Base-by-base conservation (phyloP, 2,329 filamentous ascomycete genomes). In the Capronia epimyces region DNA sequence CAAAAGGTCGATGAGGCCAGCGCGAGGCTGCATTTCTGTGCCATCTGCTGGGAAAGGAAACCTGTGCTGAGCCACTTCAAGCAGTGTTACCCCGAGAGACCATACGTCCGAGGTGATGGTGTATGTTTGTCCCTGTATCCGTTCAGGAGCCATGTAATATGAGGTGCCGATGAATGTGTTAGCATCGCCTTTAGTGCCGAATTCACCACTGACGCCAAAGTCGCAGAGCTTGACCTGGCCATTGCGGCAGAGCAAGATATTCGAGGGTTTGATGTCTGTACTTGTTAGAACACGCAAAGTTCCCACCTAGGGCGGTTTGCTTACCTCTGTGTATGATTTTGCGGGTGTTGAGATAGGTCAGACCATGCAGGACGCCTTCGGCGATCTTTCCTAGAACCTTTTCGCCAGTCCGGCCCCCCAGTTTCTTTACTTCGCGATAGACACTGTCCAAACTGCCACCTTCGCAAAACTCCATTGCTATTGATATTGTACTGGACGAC, bases 121-220 rank as follows among this genome's bases (percentile, higher is more conserved):
- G 70, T 98, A 98, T 43, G 86, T 91, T 73, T 97, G 89, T 52
- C 93, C 93, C 1, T 93, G 96, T 67, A 98, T 98, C 46, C 93
- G 86, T 69, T 98, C 93, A 0, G 93, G 93, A 3, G 93, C 93
- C 93, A 98, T 98, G 75, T 98, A 98, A 68, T 97, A 98, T 55
- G 88, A 95, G 10, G 93, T 98, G 57, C 93, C 93, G 66, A 98
- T 98, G 65, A 98, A 98, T 0, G 93, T 98, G 68, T 97, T 96
- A 59, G 93, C 93, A 67, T 97, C 93, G 47, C 93, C 93, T 70
- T 98, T 97, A 43, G 93, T 98, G 59, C 93, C 94, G 66, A 97
- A 97, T 69, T 97, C 93, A 60, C 93, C 93, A 52, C 87, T 95
- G 42, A 98, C 93, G 62, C 93, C 93, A 67, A 98, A 98, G 72